phyloP scores from a whole-genome alignment of 2,329 filamentous ascomycete genomes.

The Pyrenophora tritici-repentis region DNA sequence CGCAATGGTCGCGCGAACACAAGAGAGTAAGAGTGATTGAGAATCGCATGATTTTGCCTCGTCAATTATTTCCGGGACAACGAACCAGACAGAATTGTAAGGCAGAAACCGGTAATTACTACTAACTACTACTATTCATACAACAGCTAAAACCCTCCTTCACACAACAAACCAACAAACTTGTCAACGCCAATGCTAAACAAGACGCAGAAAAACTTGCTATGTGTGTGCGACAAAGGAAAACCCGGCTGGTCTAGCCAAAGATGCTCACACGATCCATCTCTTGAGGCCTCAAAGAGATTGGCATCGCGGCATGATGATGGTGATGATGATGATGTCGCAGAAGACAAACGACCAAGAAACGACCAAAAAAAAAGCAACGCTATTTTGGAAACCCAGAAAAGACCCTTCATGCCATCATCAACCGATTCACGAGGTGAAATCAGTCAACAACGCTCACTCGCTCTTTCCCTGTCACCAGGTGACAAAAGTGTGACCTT shows the following conservation, averaged over 20 bases:
- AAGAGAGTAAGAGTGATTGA: no score
- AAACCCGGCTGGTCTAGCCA: slow-evolving; percentile 30
- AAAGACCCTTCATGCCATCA: slow-evolving; percentile 5
- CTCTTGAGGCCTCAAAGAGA: slow-evolving; percentile 9
- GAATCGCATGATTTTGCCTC: no score
- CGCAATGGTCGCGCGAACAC: no score
- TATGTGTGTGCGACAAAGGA: slow-evolving; percentile 20
- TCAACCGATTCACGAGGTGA: neutral
- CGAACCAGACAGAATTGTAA: no score
- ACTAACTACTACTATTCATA: no score
- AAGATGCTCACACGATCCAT: slow-evolving; percentile 17
- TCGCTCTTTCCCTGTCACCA: neutral
- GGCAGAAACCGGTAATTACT: no score
- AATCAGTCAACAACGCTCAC: neutral
- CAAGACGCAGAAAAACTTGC: neutral
- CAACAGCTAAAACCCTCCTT: neutral
- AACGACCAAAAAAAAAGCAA: slow-evolving; percentile 3
- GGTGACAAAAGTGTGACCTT: slow-evolving; percentile 20
- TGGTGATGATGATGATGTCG: neutral
- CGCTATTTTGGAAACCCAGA: slow-evolving; percentile 10
- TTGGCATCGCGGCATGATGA: slow-evolving; percentile 12
- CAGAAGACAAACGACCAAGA: slow-evolving; percentile 2
- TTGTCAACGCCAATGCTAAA: slow-evolving; percentile 10
- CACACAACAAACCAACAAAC: slow-evolving; percentile 8
- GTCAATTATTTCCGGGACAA: no score